Evolutionary conservation across 768 basidiomycete genomes (phyloP).

Genomic region (Suillus subalutaceus): DNA sequence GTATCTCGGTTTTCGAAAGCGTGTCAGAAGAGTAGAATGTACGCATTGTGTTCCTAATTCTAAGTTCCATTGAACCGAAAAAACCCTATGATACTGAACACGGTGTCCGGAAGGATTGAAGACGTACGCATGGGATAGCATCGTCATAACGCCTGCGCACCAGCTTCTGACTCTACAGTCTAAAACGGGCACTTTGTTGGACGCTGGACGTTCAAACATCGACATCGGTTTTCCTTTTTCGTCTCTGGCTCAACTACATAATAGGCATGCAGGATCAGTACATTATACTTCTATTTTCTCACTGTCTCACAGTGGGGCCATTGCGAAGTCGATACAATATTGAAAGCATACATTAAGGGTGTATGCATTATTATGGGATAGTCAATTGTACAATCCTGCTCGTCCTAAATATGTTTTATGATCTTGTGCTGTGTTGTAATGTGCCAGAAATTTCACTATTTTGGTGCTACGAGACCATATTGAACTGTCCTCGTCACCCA

Average conservation of each 20-base stretch:
- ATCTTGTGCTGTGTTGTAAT: background rate
- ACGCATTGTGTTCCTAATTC: background rate
- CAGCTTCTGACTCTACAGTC: too few relatives aligned
- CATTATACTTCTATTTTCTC: too few relatives aligned
- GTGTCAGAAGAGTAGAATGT: conserved; percentile 56
- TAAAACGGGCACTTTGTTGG: too few relatives aligned
- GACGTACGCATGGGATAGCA: conserved; percentile 10
- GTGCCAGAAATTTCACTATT: background rate
- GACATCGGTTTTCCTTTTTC: too few relatives aligned
- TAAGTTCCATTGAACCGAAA: background rate
- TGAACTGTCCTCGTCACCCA: background rate
- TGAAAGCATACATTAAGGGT: too few relatives aligned
- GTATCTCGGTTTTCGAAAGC: conserved; percentile 50
- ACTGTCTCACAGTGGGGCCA: too few relatives aligned
- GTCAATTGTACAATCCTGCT: background rate
- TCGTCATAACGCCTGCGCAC: background rate
- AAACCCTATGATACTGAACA: conserved; percentile 13
- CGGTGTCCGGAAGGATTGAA: conserved; percentile 1
- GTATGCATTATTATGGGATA: too few relatives aligned
- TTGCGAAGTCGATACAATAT: too few relatives aligned
- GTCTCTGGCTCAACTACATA: too few relatives aligned
- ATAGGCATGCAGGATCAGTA: too few relatives aligned
- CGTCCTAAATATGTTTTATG: background rate
- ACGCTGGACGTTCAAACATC: too few relatives aligned
- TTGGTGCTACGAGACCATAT: background rate